These are phyloP conservation scores for Lipomyces mesembrius DNA, from an alignment of 805 yeast genomes.

Conservation along the genomic window DNA sequence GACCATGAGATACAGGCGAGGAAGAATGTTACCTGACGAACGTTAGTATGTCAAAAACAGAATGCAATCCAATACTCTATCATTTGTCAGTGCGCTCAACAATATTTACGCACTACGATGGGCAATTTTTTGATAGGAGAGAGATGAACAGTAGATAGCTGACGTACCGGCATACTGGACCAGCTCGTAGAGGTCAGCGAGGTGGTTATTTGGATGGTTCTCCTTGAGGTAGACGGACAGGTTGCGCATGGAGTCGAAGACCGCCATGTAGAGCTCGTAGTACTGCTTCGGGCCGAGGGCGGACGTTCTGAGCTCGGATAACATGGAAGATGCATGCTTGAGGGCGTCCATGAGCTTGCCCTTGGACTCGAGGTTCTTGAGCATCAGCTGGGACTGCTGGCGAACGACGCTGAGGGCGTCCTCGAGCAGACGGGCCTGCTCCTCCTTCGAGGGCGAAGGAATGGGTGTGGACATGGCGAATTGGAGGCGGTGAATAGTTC, in stretches of 20 bases:
- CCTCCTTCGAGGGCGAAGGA: constrained; percentile 38
- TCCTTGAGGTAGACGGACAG: constrained; percentile 68
- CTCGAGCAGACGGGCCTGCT: constrained; percentile 47
- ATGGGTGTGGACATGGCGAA: constrained; percentile 34
- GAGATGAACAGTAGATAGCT: background rate
- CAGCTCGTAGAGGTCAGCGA: constrained; percentile 89
- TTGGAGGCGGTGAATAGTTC: background rate
- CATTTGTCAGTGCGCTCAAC: background rate
- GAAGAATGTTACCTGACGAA: constrained; percentile 72
- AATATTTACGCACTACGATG: background rate
- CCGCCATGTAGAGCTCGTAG: constrained; percentile 79
- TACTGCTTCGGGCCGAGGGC: constrained; percentile 84
- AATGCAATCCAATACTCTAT: background rate
- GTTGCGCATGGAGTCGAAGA: constrained; percentile 78
- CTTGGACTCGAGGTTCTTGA: constrained; percentile 68
- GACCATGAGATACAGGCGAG: constrained; percentile 90
- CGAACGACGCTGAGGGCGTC: constrained; percentile 58
- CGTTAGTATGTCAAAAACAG: background rate
- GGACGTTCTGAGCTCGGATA: constrained; percentile 79
- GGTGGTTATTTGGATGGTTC: constrained; percentile 68
- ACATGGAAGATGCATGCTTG: constrained; percentile 80
- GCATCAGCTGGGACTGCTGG: constrained; percentile 76
- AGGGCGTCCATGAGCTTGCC: constrained; percentile 82
- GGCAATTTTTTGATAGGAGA: background rate
- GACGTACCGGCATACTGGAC: constrained; percentile 79